phyloP scores from a whole-genome alignment of 2,329 filamentous ascomycete species.

The Venturia aucupariae region DNA sequence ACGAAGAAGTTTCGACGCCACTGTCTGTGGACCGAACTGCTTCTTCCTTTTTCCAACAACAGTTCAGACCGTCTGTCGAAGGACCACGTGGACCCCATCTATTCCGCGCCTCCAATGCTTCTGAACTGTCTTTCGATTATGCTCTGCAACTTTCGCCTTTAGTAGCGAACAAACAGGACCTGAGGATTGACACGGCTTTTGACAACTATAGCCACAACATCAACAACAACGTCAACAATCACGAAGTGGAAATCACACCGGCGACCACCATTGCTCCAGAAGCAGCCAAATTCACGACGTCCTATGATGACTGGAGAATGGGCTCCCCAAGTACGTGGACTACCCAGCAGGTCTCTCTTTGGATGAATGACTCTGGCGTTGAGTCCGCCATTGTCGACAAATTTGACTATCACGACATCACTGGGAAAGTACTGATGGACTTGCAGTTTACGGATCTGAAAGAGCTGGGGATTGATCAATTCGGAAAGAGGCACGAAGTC shows the following conservation, averaged over 20 bases:
- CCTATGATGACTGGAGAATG: conserved; percentile 49
- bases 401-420: conserved; percentile 89
- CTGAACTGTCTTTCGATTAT: conserved; percentile 41
- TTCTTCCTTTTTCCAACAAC: conserved; percentile 43
- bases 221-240: not conserved
- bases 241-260: conserved; percentile 10
- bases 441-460: conserved; percentile 82
- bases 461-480: conserved; percentile 71
- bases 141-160: conserved; percentile 63
- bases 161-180: conserved; percentile 52
- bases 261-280: conserved; percentile 20
- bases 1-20: conserved; percentile 74
- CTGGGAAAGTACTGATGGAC: conserved; percentile 77
- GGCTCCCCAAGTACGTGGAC: conserved; percentile 57
- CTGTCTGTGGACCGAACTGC: conserved; percentile 48
- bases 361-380: conserved; percentile 77
- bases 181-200: conserved; percentile 33
- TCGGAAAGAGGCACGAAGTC: conserved; percentile 68
- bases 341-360: conserved; percentile 69
- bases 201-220: conserved; percentile 1
- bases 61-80: conserved; percentile 55
- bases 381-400: conserved; percentile 69
- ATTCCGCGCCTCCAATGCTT: conserved; percentile 58
- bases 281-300: conserved; percentile 41
- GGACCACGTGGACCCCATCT: conserved; percentile 81